Base-by-base conservation (phyloP, 2,329 filamentous ascomycete species). In the Sporothrix euskadiensis region DNA sequence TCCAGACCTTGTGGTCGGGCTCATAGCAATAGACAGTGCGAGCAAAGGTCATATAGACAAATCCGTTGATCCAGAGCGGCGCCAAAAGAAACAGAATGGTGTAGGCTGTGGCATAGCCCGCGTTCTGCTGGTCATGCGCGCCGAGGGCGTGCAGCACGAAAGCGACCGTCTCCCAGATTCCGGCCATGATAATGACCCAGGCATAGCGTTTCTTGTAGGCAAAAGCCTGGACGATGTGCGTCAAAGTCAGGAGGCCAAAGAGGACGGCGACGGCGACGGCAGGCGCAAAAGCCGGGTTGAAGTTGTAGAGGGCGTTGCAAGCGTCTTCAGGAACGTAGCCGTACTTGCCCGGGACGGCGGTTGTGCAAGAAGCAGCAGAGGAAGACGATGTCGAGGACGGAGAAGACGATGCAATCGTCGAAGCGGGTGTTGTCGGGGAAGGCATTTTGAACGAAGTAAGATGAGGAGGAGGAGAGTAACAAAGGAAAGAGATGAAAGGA, bases 31-130 rank as follows among this genome's bases (percentile, higher is more conserved):
- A 80, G 5, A 84, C 78, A 75, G 83, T 79, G 44, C 82, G 80
- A 0, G 83, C 81, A 54, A 84, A 80, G 3, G 81, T 81, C 83
- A 85, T 85, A 78, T 84, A 85, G 4, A 79, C 81, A 66, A 84
- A 84, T 7, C 81, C 82, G 71, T 84, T 84, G 76, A 84, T 81
- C 83, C 83, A 84, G 39, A 84, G 77, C 9, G 83, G 83, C 1
- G 83, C 81, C 16, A 84, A 79, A 14, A 85, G 77, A 61, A 85
- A 82, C 2, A 84, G 77, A 1, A 85, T 74, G 35, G 78, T 78
- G 26, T 81, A 80, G 47, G 71, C 75, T 9, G 80, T 79, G 22
- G 78, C 77, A 69, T 80, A 82, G 44, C 76, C 78, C 3, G 76
- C 32, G 10, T 81, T 77, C 74, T 84, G 82, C 74, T 85, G 83